Percentiles rank a stretch among this genome's conserved stretches.
Conservation (phyloP, 768 basidiomycete genomes). For the Dentipellis sp. region DNA sequence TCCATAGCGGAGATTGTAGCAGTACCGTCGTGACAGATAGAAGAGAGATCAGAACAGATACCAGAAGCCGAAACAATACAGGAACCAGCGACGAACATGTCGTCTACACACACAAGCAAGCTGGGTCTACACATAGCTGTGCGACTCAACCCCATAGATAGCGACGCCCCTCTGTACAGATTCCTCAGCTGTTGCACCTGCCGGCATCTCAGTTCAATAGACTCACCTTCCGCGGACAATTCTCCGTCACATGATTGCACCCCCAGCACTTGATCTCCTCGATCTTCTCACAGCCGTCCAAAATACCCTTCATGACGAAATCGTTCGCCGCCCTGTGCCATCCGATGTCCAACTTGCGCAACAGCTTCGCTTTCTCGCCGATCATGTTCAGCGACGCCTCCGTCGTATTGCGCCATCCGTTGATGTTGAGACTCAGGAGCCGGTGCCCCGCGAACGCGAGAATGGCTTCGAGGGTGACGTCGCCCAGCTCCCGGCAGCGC, state of each 20-base stretch:
- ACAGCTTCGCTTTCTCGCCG: constrained; percentile 24
- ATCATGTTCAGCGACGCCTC: constrained; percentile 34
- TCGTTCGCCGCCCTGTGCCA: constrained; percentile 83
- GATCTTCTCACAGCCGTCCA: constrained; percentile 36
- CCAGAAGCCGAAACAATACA: neutral
- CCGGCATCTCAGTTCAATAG: too few relatives aligned
- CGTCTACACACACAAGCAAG: too few relatives aligned
- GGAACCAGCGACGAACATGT: neutral
- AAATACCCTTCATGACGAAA: constrained; percentile 64
- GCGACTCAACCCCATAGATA: constrained; percentile 21
- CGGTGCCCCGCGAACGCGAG: constrained; percentile 54
- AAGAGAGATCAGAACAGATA: neutral
- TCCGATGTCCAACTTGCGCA: constrained; percentile 66
- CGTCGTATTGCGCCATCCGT: constrained; percentile 62
- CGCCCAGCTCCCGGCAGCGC: constrained; percentile 7
- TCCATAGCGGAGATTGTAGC: neutral
- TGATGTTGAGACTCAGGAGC: constrained; percentile 59
- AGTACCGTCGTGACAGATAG: neutral
- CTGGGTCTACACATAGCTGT: neutral
- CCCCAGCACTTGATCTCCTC: constrained; percentile 45
- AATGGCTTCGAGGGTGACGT: constrained; percentile 32
- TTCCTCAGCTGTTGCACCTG: neutral
- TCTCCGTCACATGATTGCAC: constrained; percentile 38
- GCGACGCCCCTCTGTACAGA: constrained; percentile 4
- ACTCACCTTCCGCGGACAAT: constrained; percentile 41